Base-by-base conservation (phyloP, 2,329 filamentous ascomycete genomes). In the Capronia epimyces region DNA sequence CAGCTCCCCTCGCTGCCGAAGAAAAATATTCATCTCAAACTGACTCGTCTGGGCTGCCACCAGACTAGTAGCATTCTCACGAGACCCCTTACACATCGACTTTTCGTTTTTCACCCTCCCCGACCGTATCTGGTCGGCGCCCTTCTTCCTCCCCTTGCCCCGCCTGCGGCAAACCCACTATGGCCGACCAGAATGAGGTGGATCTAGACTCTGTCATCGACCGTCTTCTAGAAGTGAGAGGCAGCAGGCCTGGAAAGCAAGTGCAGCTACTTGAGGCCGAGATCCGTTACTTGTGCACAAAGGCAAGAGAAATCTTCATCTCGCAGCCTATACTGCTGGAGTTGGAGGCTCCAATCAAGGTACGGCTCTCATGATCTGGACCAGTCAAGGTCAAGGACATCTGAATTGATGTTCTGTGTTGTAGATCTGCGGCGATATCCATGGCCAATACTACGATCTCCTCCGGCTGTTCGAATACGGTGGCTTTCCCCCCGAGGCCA, bases 141-240 rank as follows among this genome's bases (percentile, higher is more conserved):
- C 57, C 54, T 44, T 39, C 49, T 41, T 40, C 51, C 43, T 46
- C 55, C 46, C 47, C 51, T 37, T 60, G 46, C 52, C 53, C 57
- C 53, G 46, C 52, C 42, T 29, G 42, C 52, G 52, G 55, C 53
- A 49, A 55, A 39, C 24, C 70, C 71, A 73, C 69, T 68, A 87
- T 87, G 84, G 83, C 83, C 71, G 84, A 87, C 73, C 75, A 81
- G 68, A 80, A 89, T 75, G 91, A 97, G 75, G 88, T 97, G 75
- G 91, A 97, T 77, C 81, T 98, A 76, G 93, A 98, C 75, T 96
- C 90, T 67, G 95, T 97, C 83, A 97, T 98, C 79, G 91, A 97
- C 74, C 84, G 93, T 73, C 82, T 98, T 67, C 80, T 97, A 68
- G 93, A 98, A 76, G 93, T 97, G 69, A 86, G 93, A 75, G 93